Conservation (phyloP, 2,329 filamentous ascomycete species). For the Fusarium falciforme region DNA sequence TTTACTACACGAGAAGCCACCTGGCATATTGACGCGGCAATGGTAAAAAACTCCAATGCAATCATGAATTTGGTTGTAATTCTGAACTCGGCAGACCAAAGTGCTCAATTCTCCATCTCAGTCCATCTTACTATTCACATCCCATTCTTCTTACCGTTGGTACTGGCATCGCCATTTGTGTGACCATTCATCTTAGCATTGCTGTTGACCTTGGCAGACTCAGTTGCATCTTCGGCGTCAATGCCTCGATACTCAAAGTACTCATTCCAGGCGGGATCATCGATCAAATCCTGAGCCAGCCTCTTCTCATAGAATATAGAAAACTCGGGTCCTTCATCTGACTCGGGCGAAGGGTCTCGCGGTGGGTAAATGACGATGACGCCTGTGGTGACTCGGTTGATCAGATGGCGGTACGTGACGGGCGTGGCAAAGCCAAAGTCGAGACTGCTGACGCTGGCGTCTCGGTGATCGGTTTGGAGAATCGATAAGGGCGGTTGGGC, state of each 20-base stretch:
- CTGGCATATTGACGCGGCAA: background rate
- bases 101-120: background rate
- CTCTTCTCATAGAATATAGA: conserved; percentile 50
- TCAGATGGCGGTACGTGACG: conserved; percentile 47
- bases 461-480: conserved; percentile 51
- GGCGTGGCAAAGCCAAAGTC: conserved; percentile 54
- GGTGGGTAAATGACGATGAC: conserved; percentile 49
- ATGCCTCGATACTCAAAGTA: conserved; percentile 54
- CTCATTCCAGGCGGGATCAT: conserved; percentile 49
- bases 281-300: conserved; percentile 45
- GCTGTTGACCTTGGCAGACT: background rate
- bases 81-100: background rate
- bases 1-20: background rate
- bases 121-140: background rate
- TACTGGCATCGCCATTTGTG: background rate
- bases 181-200: background rate
- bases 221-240: conserved; percentile 33
- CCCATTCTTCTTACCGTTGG: background rate
- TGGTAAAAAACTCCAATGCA: background rate
- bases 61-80: background rate
- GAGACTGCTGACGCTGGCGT: conserved; percentile 40
- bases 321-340: conserved; percentile 52
- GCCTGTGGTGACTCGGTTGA: conserved; percentile 45
- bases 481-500: conserved; percentile 50
- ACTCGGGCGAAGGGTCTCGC: conserved; percentile 32